Evolutionary conservation across 371 early-diverging fungal species (phyloP).

Genomic region (Batkoa obscura): DNA sequence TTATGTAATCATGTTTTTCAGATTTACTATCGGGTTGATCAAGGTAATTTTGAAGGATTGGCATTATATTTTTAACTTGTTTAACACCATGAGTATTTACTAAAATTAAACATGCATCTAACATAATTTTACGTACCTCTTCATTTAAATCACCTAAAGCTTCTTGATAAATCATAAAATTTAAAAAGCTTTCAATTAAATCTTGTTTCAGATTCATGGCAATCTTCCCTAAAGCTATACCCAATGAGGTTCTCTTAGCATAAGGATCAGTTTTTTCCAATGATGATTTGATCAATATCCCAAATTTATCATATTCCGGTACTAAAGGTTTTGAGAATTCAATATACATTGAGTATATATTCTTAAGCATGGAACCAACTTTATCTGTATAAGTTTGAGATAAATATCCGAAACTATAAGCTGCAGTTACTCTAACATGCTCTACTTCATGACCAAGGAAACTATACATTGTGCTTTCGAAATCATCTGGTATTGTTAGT

Average conservation of each 20-base stretch:
- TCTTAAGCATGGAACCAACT: constrained; percentile 19
- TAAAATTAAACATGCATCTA: constrained; percentile 66
- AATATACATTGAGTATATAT: constrained; percentile 30
- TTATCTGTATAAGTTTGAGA: constrained; percentile 28
- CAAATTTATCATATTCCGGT: constrained; percentile 80
- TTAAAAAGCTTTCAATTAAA: constrained; percentile 33
- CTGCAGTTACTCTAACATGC: constrained; percentile 50
- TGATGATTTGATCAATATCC: constrained; percentile 72
- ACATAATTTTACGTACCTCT: constrained; percentile 61
- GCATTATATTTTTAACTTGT: constrained; percentile 41
- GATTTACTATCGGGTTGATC: constrained; percentile 30
- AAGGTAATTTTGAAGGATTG: constrained; percentile 59
- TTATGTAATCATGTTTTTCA: constrained; percentile 53
- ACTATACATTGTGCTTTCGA: background rate
- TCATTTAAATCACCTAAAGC: constrained; percentile 75
- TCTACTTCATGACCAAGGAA: constrained; percentile 25
- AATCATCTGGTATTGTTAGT: constrained; percentile 32
- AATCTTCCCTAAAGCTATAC: constrained; percentile 43
- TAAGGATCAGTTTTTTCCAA: constrained; percentile 63
- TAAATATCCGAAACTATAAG: constrained; percentile 45
- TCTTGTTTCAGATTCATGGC: constrained; percentile 38
- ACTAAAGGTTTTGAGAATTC: constrained; percentile 23
- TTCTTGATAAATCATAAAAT: constrained; percentile 58
- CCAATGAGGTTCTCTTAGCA: constrained; percentile 64
- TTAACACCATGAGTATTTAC: constrained; percentile 54